Base-by-base conservation (phyloP, 2,329 filamentous ascomycete species). In the Colletotrichum australisinense region DNA sequence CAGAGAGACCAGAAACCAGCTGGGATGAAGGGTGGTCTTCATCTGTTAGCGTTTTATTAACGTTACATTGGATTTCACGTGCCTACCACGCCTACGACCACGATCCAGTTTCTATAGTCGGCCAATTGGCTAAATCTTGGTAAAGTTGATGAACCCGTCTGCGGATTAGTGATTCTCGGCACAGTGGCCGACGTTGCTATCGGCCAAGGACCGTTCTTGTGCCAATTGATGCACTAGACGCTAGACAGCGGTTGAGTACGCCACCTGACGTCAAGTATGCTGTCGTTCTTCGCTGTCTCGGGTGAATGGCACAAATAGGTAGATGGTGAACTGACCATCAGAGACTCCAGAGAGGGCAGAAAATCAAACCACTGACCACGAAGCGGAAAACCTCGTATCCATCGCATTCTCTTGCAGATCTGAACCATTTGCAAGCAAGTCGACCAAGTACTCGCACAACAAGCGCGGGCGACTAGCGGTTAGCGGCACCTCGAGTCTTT, bases 31-130 rank as follows among this genome's bases (percentile, higher is more conserved):
- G 63, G 53, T 32, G 42, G 53, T 55, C n/a, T 46, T 60, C 46
- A 57, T 52, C 35, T 60, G 56, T 62, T 73, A 57, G 62, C 49
- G 38, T 66, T 57, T 56, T 52, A 70, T 56, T 56, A 66, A 71
- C 35, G 56, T 73, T 66, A 66, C 67, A 71, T 71, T 70, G 53
- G n/a, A 22, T 32, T 28, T 64, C 62, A 46, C 28, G 32, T 24
- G 46, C 32, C 28, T 49, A 22, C 42, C 19, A 49, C 42, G 46
- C 32, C 28, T 49, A 22, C 42, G 7, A 49, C 42, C 42, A n/a
- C 42, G 19, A 49, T 49, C 42, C 19, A 49, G 42, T 49, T 49
- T 11, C 42, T 49, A 19, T 49, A n/a, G 42, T 49, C 42, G 42
- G 19, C 42, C 42, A 49, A 22, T 42, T 42, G 58, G 7, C 16